Evolutionary conservation across 2,329 filamentous ascomycete species (phyloP), one percentile per base, ranked within the genome.

Genomic region (Fusarium sp.): DNA sequence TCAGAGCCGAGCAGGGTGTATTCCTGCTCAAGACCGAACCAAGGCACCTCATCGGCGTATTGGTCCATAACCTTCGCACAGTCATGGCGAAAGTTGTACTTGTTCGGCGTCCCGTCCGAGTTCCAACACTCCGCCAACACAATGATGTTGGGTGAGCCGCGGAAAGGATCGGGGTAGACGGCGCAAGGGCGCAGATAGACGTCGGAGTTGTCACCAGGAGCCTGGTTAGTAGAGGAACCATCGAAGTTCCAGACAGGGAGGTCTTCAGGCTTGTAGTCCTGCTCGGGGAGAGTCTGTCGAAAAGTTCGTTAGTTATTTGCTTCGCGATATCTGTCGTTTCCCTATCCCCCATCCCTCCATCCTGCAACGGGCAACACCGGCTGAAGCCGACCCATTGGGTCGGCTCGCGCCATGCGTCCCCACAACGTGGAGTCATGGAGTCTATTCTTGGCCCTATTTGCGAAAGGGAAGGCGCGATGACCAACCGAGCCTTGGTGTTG

Each of bases 11-110:
- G 77, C 14, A 82, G 75, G 10, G 80, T 98, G 88, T 98, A 98
- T 82, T 98, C 95, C 80, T 98, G 95, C 81, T 97, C 95, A 19
- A 99, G 90, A 82, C 96, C 96, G 82, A 98, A 99, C 96, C 95
- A 98, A 78, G 96, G 94, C 79, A 92, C 86, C 76, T 95, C 90
- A 59, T 89, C 85, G 79, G 90, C 90, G 81, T 97, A 90, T 68
- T 90, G 87, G 81, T 96, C 89, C 93, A 98, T 97, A 75, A 97
- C 86, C 81, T 96, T 91, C 78, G 88, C 88, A 77, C 90, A 92
- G 77, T 98, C 95, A 80, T 97, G 92, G 74, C 96, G 93, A 90
- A 91, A 92, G 91, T 99, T 99, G 91, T 88, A 98, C 83, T 97
- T 94, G 90, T 98, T 99, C 82, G 96, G 96, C 68, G 90, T 93